Percentiles rank a stretch among this genome's conserved stretches.
Evolutionary conservation across 2,329 filamentous ascomycete species (phyloP).

Genomic region (Ophiognomonia clavigignenti-juglandacearum): DNA sequence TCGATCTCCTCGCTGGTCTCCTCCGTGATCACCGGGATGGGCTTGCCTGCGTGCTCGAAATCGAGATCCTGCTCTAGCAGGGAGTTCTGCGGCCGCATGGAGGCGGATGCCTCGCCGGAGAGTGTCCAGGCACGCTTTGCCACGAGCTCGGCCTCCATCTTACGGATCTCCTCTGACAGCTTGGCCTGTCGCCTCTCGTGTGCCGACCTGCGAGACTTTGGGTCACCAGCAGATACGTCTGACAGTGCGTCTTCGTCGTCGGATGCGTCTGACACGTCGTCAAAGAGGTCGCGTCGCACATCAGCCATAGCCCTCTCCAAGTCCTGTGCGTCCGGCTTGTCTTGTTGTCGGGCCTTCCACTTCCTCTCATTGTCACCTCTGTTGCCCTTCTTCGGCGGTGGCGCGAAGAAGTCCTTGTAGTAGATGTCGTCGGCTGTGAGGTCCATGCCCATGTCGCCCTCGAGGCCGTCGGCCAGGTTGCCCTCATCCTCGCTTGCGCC

Average conservation of each 20-base stretch:
- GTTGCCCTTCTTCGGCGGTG: conserved; percentile 68
- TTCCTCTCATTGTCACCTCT: conserved; percentile 40
- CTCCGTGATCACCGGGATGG: conserved; percentile 87
- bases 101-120: conserved; percentile 78
- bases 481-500: conserved; percentile 63
- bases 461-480: conserved; percentile 43
- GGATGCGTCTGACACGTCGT: conserved; percentile 63
- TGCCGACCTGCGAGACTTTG: conserved; percentile 70
- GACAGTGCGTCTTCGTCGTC: conserved; percentile 62
- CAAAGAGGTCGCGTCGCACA: conserved; percentile 86
- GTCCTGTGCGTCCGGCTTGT: conserved; percentile 55
- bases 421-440: conserved; percentile 82
- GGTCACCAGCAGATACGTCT: conserved; percentile 63
- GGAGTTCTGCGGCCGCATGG: conserved; percentile 82
- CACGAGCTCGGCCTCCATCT: conserved; percentile 82
- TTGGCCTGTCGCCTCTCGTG: conserved; percentile 86
- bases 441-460: conserved; percentile 39
- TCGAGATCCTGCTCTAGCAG: conserved; percentile 92
- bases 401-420: conserved; percentile 91
- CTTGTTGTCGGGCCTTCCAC: conserved; percentile 31
- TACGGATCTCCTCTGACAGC: conserved; percentile 83
- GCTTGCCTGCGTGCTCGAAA: conserved; percentile 92
- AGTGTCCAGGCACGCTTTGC: conserved; percentile 89
- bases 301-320: conserved; percentile 80
- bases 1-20: conserved; percentile 90